A percentile compares a stretch with the other conserved stretches of the same genome.
Conservation (phyloP, 352 stramenopile species). For the Phytophthora tentaculata region DNA sequence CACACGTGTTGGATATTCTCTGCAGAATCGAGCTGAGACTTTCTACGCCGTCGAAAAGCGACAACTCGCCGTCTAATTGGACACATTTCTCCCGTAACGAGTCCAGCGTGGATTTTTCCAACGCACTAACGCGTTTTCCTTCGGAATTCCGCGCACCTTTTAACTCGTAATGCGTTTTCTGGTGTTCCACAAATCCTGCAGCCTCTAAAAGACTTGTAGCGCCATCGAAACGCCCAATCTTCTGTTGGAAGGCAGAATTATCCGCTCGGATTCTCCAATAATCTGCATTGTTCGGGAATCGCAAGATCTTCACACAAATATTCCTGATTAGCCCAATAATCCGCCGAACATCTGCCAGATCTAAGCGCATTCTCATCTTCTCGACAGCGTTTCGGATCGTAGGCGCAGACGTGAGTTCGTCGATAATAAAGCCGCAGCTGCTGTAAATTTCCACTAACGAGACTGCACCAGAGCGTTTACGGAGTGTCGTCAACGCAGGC, state of each 20-base stretch:
- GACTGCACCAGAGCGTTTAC: constrained; percentile 52
- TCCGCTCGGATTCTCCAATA: constrained; percentile 75
- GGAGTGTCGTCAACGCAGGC: constrained; percentile 43
- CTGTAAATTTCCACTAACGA: constrained; percentile 68
- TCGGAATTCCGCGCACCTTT: constrained; percentile 43
- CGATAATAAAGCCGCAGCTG: constrained; percentile 70
- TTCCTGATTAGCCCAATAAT: constrained; percentile 59
- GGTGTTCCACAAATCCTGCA: constrained; percentile 62
- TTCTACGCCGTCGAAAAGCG: constrained; percentile 69
- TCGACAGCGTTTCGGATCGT: constrained; percentile 65
- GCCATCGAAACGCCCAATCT: constrained; percentile 69
- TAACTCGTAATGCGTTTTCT: constrained; percentile 64
- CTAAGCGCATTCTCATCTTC: constrained; percentile 56
- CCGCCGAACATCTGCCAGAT: constrained; percentile 55
- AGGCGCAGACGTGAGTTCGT: constrained; percentile 61
- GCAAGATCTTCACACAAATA: constrained; percentile 71
- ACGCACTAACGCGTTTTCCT: constrained; percentile 50
- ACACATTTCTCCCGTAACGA: constrained; percentile 54
- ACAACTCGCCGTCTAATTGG: constrained; percentile 60
- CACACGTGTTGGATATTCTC: constrained; percentile 42
- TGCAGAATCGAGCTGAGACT: constrained; percentile 64
- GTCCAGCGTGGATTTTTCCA: constrained; percentile 53
- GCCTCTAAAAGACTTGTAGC: constrained; percentile 62
- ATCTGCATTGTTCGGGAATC: constrained; percentile 74
- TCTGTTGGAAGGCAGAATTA: constrained; percentile 60